A percentile compares a stretch with the other conserved stretches of the same genome.
Evolutionary conservation across 1,284 basidiomycete genomes (phyloP).

Genomic region (Cutaneotrichosporon curvatum): DNA sequence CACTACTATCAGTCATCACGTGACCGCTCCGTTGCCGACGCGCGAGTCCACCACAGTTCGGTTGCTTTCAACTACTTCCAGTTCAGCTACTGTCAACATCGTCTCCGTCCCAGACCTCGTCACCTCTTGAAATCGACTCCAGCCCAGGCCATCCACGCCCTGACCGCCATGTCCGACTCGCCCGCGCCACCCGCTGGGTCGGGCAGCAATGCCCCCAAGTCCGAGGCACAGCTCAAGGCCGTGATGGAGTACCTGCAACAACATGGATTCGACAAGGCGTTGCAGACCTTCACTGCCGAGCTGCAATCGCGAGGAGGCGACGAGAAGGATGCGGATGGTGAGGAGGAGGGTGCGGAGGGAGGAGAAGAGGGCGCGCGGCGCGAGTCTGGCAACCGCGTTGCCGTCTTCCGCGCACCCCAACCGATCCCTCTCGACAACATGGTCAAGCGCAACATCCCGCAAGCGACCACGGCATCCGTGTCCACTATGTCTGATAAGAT

Average conservation of each 20-base stretch:
- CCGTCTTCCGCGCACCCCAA: constrained; percentile 35
- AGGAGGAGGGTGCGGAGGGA: constrained; percentile 25
- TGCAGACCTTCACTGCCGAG: constrained; percentile 64
- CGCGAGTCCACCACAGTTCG: background rate
- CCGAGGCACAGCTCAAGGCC: constrained; percentile 47
- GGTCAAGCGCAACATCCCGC: constrained; percentile 48
- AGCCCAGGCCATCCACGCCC: constrained; percentile 6
- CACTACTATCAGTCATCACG: background rate
- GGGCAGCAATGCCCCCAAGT: constrained; percentile 15
- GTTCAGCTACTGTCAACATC: background rate
- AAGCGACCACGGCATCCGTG: constrained; percentile 48
- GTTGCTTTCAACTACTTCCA: background rate
- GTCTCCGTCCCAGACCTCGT: background rate
- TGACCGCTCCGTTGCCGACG: background rate
- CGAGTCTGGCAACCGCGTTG: constrained; percentile 25
- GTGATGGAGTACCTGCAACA: constrained; percentile 77
- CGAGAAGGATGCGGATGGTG: constrained; percentile 48
- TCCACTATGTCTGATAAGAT: constrained; percentile 40
- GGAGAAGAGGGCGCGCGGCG: constrained; percentile 38
- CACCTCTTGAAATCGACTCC: background rate
- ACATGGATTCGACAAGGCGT: constrained; percentile 70
- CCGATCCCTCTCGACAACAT: constrained; percentile 38
- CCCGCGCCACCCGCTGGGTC: constrained; percentile 24
- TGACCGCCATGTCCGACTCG: constrained; percentile 27
- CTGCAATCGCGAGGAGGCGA: constrained; percentile 52